Base-by-base conservation (phyloP, 441 rosid species). In the Eutrema salsugineum region DNA sequence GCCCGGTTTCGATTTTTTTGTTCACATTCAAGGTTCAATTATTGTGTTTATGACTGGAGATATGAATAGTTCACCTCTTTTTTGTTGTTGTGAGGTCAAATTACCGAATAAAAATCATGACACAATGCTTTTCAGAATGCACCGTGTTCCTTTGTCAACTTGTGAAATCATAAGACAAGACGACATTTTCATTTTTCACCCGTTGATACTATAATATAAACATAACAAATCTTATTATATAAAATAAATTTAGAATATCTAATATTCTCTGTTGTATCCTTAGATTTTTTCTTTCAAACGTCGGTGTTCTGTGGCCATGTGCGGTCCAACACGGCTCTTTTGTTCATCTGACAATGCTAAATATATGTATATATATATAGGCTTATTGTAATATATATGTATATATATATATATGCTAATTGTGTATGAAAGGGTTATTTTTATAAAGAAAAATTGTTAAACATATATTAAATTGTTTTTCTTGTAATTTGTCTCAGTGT, bases 261-360 rank as follows among this genome's bases (percentile, higher is more conserved):
- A 11, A 66, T 50, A 24, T 42, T 50, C 44, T 66, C 72, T 66
- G 72, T 73, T 73, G 61, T 40, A 19, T 51, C 1, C 44, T 8
- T 63, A 43, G 65, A 55, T 71, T 7, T 72, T 72, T 64, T 55
- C 1, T n/a, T 40, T 46, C 70, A 64, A 46, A 75, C 51, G 74
- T 76, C 71, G 75, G 67, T 63, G 60, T 38, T 36, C 65, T 28
- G 65, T 68, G 30, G 16, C 66, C 69, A 67, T 75, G 73, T 39
- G 66, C 40, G 68, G 76, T 70, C 76, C 63, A 66, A 70, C 79
- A 63, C 72, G 80, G 63, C 68, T 70, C 80, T 64, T 33, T 9
- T 64, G 50, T 64, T 63, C n/a, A n/a, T n/a, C n/a, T n/a, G n/a
- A n/a, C n/a, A n/a, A n/a, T 22, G 24, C 24, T 2, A 22, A 2